These are phyloP conservation scores for Magnusiomyces paraingens DNA, from an alignment of 1,139 yeast genomes.

Conservation along the genomic window DNA sequence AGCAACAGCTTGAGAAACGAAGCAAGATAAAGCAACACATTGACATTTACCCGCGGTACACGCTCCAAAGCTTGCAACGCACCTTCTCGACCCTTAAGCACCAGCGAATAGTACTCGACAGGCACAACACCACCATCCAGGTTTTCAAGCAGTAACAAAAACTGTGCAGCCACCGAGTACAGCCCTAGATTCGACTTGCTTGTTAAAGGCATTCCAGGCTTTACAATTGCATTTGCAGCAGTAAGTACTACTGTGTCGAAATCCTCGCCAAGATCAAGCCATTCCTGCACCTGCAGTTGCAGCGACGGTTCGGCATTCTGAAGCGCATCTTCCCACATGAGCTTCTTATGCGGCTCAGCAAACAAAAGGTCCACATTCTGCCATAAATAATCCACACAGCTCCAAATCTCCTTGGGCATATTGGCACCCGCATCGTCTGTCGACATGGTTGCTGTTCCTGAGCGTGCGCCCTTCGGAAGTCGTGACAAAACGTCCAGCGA, in stretches of 20 bases:
- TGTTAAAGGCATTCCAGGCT: constrained; percentile 5
- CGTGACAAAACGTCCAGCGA: constrained; percentile 27
- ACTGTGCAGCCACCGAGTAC: constrained; percentile 31
- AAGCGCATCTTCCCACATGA: constrained; percentile 16
- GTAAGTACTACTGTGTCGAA: constrained; percentile 31
- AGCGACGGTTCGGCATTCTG: constrained; percentile 19
- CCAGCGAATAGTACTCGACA: constrained; percentile 27
- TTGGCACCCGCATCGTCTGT: constrained; percentile 18
- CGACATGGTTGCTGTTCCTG: constrained; percentile 18
- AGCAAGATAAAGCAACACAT: constrained; percentile 36
- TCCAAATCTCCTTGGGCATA: constrained; percentile 33
- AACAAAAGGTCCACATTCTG: constrained; percentile 17
- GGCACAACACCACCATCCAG: constrained; percentile 40
- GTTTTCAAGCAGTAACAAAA: constrained; percentile 32
- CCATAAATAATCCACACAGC: constrained; percentile 35
- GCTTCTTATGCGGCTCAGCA: constrained; percentile 10
- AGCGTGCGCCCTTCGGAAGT: constrained; percentile 29
- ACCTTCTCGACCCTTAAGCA: constrained; percentile 13
- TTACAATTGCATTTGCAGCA: constrained; percentile 24
- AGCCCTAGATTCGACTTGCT: constrained; percentile 22
- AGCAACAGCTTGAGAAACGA: constrained; percentile 34
- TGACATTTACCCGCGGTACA: constrained; percentile 37
- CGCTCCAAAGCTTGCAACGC: constrained; percentile 30
- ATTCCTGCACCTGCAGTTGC: constrained; percentile 29
- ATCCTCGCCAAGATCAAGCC: constrained; percentile 33